Evolutionary conservation across 108 stramenopile species (phyloP), one percentile per base, ranked within the genome.

Genomic region (Cyclotella baltica): DNA sequence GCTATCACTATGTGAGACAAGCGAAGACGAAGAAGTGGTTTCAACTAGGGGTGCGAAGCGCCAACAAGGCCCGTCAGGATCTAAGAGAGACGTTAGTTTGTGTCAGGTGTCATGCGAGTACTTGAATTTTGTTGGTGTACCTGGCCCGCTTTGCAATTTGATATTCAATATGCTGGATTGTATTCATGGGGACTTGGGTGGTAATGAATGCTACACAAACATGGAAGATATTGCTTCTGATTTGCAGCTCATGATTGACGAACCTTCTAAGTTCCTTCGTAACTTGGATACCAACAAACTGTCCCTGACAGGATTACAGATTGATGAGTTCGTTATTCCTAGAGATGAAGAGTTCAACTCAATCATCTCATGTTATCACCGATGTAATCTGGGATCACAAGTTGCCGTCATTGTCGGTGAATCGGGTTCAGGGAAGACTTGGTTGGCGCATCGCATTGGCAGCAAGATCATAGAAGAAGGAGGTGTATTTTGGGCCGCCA

Each of bases 181-280:
- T 22, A 28, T 28, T 3, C 59, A 64, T 43, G 51, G 62, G 9
- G 69, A 70, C 61, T 38, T 77, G 1, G 68, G 62, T 52, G 68
- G 47, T 35, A 51, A 64, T 38, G 77, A 77, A 40, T 4, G 66
- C 10, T 77, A 64, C 30, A 16, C 46, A 1, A 30, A 30, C 4
- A 77, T 70, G 69, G 22, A 47, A 38, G 77, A 70, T 70, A 36
- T 77, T 13, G 55, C 46, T 18, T 46, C 8, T 55, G 77, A 77
- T 46, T 64, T 77, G 62, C 77, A 70, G 37, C 52, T 70, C 15
- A 77, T 77, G 77, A 10, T 77, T 6, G 69, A 77, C 18, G 63
- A 77, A 36, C 77, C 77, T 6, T 28, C 46, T 16, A 47, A 36
- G 35, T 77, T 77, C 59, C 69, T 77, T 38, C 48, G 31, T 18